Conservation (phyloP, 2,329 filamentous ascomycete genomes). For the Huntiella bhutanensis region DNA sequence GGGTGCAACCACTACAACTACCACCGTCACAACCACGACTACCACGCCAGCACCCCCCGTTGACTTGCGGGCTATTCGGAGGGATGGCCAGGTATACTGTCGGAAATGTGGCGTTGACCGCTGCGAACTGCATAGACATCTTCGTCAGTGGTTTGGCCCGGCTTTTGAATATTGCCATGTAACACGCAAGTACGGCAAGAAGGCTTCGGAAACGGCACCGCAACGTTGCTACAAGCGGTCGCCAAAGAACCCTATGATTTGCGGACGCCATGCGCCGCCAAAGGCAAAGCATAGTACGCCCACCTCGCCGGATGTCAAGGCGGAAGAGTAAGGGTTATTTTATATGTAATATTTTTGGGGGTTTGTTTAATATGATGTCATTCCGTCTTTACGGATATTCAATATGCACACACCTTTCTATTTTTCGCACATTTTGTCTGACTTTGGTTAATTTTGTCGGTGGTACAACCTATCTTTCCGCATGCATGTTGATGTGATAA, state of each 20-base stretch:
- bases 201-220: slow-evolving; percentile 27
- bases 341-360: too few species aligned
- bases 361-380: too few species aligned
- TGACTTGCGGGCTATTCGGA: slow-evolving; percentile 28
- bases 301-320: not conserved
- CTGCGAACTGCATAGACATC: slow-evolving; percentile 44
- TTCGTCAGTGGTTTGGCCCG: slow-evolving; percentile 39
- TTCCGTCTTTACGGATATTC: too few species aligned
- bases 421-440: too few species aligned
- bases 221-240: slow-evolving; percentile 40
- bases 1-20: slow-evolving; percentile 5
- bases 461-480: too few species aligned
- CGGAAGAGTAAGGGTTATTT: too few species aligned
- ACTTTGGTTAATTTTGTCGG: too few species aligned
- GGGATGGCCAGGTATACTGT: slow-evolving; percentile 41
- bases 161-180: slow-evolving; percentile 41
- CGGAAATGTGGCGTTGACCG: slow-evolving; percentile 41
- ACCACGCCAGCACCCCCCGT: slow-evolving; percentile 9
- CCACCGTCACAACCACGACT: slow-evolving; percentile 8
- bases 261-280: slow-evolving; percentile 29
- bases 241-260: slow-evolving; percentile 37
- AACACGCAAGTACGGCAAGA: slow-evolving; percentile 34
- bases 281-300: slow-evolving; percentile 9
- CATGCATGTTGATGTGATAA: too few species aligned
- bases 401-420: too few species aligned